Percentiles rank a stretch among this genome's conserved stretches.
Evolutionary conservation across 225 moss, liverwort and hornwort genomes (phyloP).

Genomic region (Marchantia polymorpha): DNA sequence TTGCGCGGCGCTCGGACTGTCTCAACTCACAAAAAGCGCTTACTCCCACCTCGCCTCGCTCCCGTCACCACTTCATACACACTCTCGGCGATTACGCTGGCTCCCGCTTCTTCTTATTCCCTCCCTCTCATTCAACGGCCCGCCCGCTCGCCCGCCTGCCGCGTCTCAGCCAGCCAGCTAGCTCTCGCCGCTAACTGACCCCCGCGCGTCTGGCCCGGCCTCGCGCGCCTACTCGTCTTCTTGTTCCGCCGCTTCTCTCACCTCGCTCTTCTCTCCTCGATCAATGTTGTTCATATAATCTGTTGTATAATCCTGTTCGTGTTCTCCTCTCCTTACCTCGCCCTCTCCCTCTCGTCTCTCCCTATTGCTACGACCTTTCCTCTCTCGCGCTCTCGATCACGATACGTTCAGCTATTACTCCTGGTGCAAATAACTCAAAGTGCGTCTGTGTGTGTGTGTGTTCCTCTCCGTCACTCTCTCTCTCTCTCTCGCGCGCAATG

Average conservation of each 20-base stretch:
- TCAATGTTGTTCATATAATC: constrained; percentile 10
- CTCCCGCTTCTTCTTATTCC: not conserved
- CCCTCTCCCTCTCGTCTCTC: not conserved
- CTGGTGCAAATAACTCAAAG: not conserved
- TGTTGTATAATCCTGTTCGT: not conserved
- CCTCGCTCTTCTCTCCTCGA: not conserved
- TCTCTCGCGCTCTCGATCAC: not conserved
- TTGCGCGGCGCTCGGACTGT: constrained; percentile 20
- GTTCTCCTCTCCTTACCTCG: not conserved
- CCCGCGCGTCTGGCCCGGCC: not conserved
- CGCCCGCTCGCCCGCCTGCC: not conserved
- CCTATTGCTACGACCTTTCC: too few species aligned
- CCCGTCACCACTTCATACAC: constrained; percentile 26
- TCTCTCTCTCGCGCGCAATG: too few species aligned
- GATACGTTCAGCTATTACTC: not conserved
- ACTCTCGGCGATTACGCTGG: not conserved
- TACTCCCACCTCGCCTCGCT: constrained; percentile 1
- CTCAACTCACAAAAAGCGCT: constrained; percentile 16
- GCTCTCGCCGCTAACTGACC: too few species aligned
- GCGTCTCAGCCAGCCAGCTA: too few species aligned
- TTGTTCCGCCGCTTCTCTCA: not conserved
- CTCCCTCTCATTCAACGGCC: too few species aligned
- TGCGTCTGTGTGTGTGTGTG: not conserved
- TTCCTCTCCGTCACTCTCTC: not conserved
- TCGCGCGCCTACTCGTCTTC: not conserved